Base-by-base conservation (phyloP, 306 rosid species). In the Fagus sylvatica region DNA sequence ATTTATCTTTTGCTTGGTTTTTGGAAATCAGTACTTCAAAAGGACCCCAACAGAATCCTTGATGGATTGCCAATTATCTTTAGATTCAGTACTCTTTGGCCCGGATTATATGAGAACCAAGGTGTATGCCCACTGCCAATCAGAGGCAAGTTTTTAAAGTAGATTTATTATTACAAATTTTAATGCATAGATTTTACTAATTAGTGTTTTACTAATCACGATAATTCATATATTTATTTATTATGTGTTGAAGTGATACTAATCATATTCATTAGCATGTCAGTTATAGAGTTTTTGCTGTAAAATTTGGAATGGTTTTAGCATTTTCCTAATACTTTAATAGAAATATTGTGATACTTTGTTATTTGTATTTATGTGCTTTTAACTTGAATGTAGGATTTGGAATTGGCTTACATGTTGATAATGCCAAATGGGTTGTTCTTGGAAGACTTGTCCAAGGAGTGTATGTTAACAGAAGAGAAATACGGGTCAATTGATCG, bases 401-500 rank as follows among this genome's bases (percentile, higher is more conserved):
- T 79, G 61, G 87, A 84, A 59, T 36, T 89, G n/a, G 80, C 80
- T 10, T 69, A 69, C 77, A 51, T 13, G 53, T 79, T 86, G 57
- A 4, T 19, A 5, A 87, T 92, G 73, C 28, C 33, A 28, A 70
- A 84, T 3, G 82, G 82, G 39, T 65, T 87, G 3, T 91, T 87
- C 73, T 0, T 53, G 9, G 90, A 84, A 69, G 89, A 89, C 11
- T 32, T 80, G 39, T 72, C 77, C 0, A 71, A 84, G 78, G 84
- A 86, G 78, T 33, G 82, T 85, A 19, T 64, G 64, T 11, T 57
- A 7, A 57, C 93, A 0, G 7, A 75, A 37, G 82, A 84, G 36
- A 69, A 73, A 32, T 88, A 85, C 49, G 93, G 84, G 6, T 88
- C 89, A 0, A 83, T 88, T 39, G 67, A 80, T 4, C 46, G 79